Evolutionary conservation across 768 basidiomycete genomes (phyloP).

Genomic region (Pleurotus ostreatus): DNA sequence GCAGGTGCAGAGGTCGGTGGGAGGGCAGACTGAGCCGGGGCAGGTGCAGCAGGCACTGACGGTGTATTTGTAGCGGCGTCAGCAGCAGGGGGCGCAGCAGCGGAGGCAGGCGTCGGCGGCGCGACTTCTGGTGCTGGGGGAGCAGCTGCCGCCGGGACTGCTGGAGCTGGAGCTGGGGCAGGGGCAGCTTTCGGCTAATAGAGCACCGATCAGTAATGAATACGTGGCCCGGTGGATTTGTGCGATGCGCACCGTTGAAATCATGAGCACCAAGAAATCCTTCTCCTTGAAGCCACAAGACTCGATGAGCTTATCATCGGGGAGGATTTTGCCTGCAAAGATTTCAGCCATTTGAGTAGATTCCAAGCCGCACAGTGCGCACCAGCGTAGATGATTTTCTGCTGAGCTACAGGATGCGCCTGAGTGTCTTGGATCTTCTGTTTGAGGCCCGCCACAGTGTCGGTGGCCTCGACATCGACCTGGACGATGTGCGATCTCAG

Average conservation of each 20-base stretch:
- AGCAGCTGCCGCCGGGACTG: slow-evolving; percentile 27
- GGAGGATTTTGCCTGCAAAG: slow-evolving; percentile 79
- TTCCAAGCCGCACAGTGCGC: slow-evolving; percentile 13
- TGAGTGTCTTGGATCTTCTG: slow-evolving; percentile 75
- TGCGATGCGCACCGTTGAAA: slow-evolving; percentile 70
- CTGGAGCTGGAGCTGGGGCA: slow-evolving; percentile 21
- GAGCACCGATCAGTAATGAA: not conserved
- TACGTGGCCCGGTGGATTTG: slow-evolving; percentile 1
- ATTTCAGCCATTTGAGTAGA: not conserved
- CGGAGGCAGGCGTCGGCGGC: slow-evolving; percentile 26
- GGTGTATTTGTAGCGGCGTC: slow-evolving; percentile 28
- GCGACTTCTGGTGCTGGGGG: slow-evolving; percentile 13
- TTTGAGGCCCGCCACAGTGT: slow-evolving; percentile 80
- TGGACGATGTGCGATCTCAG: slow-evolving; percentile 20
- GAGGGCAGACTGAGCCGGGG: slow-evolving; percentile 29
- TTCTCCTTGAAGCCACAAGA: slow-evolving; percentile 95
- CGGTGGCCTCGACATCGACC: slow-evolving; percentile 74
- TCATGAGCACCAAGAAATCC: slow-evolving; percentile 99
- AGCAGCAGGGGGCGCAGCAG: slow-evolving; percentile 12
- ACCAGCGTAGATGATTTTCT: slow-evolving; percentile 98
- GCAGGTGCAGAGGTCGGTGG: slow-evolving; percentile 27
- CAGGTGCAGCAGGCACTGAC: slow-evolving; percentile 24
- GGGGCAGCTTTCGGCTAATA: slow-evolving; percentile 57
- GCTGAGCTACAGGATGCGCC: slow-evolving; percentile 65
- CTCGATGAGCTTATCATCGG: slow-evolving; percentile 83